Evolutionary conservation across 805 yeast species (phyloP).

Genomic region (Metschnikowia picachoensis): DNA sequence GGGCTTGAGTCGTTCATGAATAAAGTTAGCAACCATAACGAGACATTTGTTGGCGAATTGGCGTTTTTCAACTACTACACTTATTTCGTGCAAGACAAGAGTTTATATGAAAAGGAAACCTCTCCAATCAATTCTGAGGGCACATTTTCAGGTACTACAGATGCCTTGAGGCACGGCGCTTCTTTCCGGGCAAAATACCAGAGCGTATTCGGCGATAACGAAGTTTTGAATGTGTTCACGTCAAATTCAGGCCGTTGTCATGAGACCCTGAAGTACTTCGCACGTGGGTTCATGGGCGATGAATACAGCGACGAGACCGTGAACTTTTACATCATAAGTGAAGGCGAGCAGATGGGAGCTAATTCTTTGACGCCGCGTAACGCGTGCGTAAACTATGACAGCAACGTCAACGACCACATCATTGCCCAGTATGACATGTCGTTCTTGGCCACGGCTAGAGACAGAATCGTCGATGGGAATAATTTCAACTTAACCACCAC

Average conservation of each 20-base stretch:
- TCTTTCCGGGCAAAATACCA: conserved; percentile 47
- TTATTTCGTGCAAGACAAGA: conserved; percentile 41
- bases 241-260: conserved; percentile 54
- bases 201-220: conserved; percentile 1
- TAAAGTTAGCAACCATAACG: conserved; percentile 25
- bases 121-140: conserved; percentile 39
- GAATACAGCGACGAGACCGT: conserved; percentile 30
- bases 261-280: conserved; percentile 53
- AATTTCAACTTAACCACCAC: conserved; percentile 47
- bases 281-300: conserved; percentile 55
- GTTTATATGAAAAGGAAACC: conserved; percentile 48
- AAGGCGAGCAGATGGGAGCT: conserved; percentile 47
- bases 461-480: conserved; percentile 53
- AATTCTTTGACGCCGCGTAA: conserved; percentile 55
- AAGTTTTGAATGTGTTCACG: conserved; percentile 47
- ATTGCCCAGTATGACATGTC: conserved; percentile 28
- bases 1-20: conserved; percentile 23
- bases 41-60: conserved; percentile 45
- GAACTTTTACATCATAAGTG: conserved; percentile 43
- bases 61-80: conserved; percentile 51
- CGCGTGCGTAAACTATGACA: conserved; percentile 39
- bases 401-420: conserved; percentile 24
- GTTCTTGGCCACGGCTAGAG: conserved; percentile 51
- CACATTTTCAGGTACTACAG: conserved; percentile 50
- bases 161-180: conserved; percentile 48